Base-by-base conservation (phyloP, 768 basidiomycete species). In the Xanthoconium stramineum region DNA sequence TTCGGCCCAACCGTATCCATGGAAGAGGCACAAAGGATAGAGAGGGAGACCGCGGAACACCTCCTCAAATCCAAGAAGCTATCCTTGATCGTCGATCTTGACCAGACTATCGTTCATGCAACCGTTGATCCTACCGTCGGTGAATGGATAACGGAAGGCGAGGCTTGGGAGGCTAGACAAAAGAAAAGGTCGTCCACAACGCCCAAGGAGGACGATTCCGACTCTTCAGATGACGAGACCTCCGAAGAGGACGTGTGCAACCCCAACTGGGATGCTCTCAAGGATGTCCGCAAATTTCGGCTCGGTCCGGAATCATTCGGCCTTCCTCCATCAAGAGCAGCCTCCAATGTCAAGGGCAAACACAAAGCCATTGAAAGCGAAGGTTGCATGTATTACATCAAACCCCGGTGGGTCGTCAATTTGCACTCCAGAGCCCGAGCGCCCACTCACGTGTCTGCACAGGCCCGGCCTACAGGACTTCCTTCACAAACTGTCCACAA, bases 61-160 rank as follows among this genome's bases (percentile, higher is more conserved):
- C 83, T 99, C 36, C 80, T 92, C 65, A 79, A 81, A 53, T 76
- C 82, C 6, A 82, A 85, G 52, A 93, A 86, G 69, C 84, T 99
- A 33, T 93, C 91, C 35, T 85, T 99, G 48, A 98, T 99, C 62
- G 96, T 99, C 64, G 97, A 99, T 77, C 83, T 99, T 35, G 97
- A 99, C 74, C 97, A 99, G 71, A 99, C 97, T 13, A 94, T 98
- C 69, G 92, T 99, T 5, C 97, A 99, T 67, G 96, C 97, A 9
- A 98, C 96, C 0, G 95, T 98, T 28, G 97, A 99, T 73, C 96
- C 97, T 6, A 98, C 97, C 0, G 93, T 98, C 2, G 95, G 94
- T 33, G 96, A 98, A 70, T 98, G 97, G 97, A 91, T 97, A 65
- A 69, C 80, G 3, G 92, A 94, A 61, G 91, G 91, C 20, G 84